Evolutionary conservation across 83 land plant species (phyloP).

Genomic region (Diphasiastrum complanatum): DNA sequence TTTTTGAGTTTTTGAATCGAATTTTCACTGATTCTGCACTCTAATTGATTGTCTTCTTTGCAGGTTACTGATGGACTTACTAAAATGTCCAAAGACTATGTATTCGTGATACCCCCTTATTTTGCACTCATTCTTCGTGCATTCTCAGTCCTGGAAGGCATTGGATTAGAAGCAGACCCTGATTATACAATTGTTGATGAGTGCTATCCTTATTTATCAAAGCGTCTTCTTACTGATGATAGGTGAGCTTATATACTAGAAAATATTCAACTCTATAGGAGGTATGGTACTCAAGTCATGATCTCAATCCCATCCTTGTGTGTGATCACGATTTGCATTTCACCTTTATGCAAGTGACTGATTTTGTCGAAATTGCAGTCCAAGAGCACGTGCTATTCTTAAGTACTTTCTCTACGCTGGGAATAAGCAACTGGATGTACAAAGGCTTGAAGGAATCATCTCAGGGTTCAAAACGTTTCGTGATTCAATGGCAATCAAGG

Average conservation of each 20-base stretch:
- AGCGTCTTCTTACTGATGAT: slow-evolving; percentile 52
- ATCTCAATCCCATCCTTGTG: neutral
- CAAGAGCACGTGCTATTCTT: slow-evolving; percentile 39
- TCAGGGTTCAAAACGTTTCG: slow-evolving; percentile 37
- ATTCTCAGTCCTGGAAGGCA: slow-evolving; percentile 45
- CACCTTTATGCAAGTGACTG: too few species aligned
- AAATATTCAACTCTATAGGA: neutral
- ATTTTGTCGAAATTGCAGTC: slow-evolving; percentile 26
- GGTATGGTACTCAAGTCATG: neutral
- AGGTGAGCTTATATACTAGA: slow-evolving; percentile 37
- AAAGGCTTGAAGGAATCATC: slow-evolving; percentile 34
- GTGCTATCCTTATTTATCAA: slow-evolving; percentile 45
- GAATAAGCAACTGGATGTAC: slow-evolving; percentile 34
- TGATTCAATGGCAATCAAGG: slow-evolving; percentile 20
- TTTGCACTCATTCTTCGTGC: slow-evolving; percentile 49
- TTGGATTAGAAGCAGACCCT: slow-evolving; percentile 49
- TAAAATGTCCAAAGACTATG: slow-evolving; percentile 42
- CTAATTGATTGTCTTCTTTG: neutral
- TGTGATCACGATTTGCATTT: neutral
- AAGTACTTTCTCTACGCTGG: slow-evolving; percentile 46
- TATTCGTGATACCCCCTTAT: slow-evolving; percentile 47
- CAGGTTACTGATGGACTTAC: slow-evolving; percentile 42
- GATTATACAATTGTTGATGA: slow-evolving; percentile 41
- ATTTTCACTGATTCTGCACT: neutral
- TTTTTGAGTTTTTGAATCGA: neutral